These are phyloP conservation scores for Schizophyllum amplum DNA, from an alignment of 1,284 basidiomycete species.

Conservation along the genomic window DNA sequence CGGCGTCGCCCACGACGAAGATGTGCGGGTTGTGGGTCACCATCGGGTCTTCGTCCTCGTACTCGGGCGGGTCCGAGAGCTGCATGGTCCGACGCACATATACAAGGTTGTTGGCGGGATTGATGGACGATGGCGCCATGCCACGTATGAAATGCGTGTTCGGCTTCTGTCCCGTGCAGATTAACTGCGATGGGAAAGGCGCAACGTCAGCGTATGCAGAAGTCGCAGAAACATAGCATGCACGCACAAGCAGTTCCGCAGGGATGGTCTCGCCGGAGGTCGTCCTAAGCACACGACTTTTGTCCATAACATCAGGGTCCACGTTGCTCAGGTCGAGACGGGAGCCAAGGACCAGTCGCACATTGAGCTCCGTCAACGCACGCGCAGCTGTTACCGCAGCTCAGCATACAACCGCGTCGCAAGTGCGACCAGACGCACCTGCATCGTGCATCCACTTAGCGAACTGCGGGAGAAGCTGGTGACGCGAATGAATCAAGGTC, in stretches of 20 bases:
- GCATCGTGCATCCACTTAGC: background rate
- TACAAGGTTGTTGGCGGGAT: slow-evolving; percentile 38
- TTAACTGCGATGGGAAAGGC: slow-evolving; percentile 33
- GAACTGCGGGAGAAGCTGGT: slow-evolving; percentile 51
- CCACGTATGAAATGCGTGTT: slow-evolving; percentile 53
- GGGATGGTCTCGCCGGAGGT: slow-evolving; percentile 47
- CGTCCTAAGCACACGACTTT: background rate
- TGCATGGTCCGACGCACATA: slow-evolving; percentile 57
- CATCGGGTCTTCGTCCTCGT: background rate
- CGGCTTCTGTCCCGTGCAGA: slow-evolving; percentile 72
- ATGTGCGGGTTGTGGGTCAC: slow-evolving; percentile 38
- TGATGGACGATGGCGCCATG: slow-evolving; percentile 42
- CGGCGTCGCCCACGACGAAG: slow-evolving; percentile 63
- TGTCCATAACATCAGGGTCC: slow-evolving; percentile 15
- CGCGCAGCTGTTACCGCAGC: background rate
- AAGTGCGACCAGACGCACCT: background rate
- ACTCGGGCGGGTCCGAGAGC: slow-evolving; percentile 20
- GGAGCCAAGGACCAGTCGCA: slow-evolving; percentile 48
- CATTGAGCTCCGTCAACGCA: slow-evolving; percentile 14
- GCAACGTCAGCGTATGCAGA: background rate
- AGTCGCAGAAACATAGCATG: slow-evolving; percentile 17
- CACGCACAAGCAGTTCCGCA: slow-evolving; percentile 56
- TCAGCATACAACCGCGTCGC: background rate
- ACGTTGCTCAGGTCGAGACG: slow-evolving; percentile 40
- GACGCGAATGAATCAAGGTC: slow-evolving; percentile 62